These are phyloP conservation scores for Anaeromyces robustus DNA, from an alignment of 192 early-diverging fungal genomes.

Conservation along the genomic window DNA sequence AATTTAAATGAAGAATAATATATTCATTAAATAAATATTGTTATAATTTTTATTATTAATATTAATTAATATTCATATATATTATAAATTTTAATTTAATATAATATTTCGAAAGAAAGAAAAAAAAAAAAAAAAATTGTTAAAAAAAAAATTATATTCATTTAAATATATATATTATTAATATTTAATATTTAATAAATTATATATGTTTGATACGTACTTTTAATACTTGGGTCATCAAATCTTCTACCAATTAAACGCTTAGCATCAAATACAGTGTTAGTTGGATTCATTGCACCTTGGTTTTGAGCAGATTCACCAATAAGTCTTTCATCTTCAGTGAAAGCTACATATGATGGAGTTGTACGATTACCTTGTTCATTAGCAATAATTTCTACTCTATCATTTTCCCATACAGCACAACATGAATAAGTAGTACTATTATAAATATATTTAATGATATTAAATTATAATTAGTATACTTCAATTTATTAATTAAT, in stretches of 20 bases:
- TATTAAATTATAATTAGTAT: too few species aligned
- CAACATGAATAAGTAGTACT: conserved; percentile 13
- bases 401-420: conserved; percentile 29
- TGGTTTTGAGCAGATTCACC: conserved; percentile 86
- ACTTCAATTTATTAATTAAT: too few species aligned
- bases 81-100: too few species aligned
- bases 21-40: too few species aligned
- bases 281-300: conserved; percentile 76
- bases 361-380: conserved; percentile 82
- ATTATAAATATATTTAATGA: neutral
- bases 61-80: too few species aligned
- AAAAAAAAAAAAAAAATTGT: too few species aligned
- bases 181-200: too few species aligned
- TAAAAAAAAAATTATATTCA: too few species aligned
- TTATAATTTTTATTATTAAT: too few species aligned
- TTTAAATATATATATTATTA: too few species aligned
- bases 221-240: conserved; percentile 66
- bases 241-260: conserved; percentile 78
- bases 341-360: conserved; percentile 74
- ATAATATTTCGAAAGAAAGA: too few species aligned
- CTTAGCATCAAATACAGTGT: conserved; percentile 83
- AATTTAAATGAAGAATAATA: too few species aligned
- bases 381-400: conserved; percentile 65
- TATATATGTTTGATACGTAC: neutral
- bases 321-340: conserved; percentile 57